Conservation (phyloP, 2,329 filamentous ascomycete genomes). For the Mycocentrospora acerina region DNA sequence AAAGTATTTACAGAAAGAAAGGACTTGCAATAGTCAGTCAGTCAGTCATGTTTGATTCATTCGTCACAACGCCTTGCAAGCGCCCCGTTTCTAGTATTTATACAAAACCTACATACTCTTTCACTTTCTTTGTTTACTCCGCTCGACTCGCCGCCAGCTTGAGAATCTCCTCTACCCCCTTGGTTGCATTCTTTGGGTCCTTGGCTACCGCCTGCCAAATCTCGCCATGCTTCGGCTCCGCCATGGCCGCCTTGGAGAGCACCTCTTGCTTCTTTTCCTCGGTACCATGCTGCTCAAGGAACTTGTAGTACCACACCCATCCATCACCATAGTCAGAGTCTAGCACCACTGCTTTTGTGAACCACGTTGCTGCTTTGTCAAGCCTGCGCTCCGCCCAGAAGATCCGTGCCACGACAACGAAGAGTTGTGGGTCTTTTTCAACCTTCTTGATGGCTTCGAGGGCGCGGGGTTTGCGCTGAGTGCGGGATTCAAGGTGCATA, state of each 20-base stretch:
- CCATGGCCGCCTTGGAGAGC: constrained; percentile 74
- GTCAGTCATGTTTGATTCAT: no score
- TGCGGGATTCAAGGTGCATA: constrained; percentile 87
- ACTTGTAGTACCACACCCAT: constrained; percentile 99
- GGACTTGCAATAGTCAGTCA: no score
- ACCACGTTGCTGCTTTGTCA: constrained; percentile 95
- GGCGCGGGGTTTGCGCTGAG: constrained; percentile 86
- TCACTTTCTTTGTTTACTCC: no score
- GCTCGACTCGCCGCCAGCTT: constrained; percentile 69
- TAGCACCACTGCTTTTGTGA: constrained; percentile 88
- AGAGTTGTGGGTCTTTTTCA: constrained; percentile 85
- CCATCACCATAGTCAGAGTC: constrained; percentile 87
- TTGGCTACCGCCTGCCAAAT: constrained; percentile 86
- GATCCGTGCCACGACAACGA: constrained; percentile 89
- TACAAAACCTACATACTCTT: no score
- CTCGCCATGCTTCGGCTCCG: constrained; percentile 90
- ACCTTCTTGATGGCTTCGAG: constrained; percentile 97
- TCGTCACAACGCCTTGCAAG: no score
- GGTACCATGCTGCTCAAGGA: constrained; percentile 87
- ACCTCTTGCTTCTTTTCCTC: constrained; percentile 90
- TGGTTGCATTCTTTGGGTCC: constrained; percentile 76
- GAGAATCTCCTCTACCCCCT: constrained; percentile 76
- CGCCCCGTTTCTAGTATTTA: no score
- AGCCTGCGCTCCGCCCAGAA: constrained; percentile 93
- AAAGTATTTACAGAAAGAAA: no score